A percentile compares a stretch with the other conserved stretches of the same genome.
These are phyloP conservation scores for Trametes coccinea DNA, from an alignment of 768 basidiomycete species.

Conservation along the genomic window DNA sequence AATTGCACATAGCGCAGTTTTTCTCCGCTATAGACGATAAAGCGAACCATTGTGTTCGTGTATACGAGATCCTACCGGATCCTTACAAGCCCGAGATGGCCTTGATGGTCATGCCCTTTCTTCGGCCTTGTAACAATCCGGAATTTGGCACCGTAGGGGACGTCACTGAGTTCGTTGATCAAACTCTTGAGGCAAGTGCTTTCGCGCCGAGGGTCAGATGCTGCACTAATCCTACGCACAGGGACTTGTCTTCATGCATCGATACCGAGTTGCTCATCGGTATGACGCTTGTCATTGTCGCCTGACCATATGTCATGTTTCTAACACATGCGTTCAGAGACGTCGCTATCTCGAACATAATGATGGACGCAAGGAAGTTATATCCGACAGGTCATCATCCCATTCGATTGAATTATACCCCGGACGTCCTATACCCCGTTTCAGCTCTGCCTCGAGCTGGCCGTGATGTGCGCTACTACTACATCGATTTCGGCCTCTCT, in stretches of 20 bases:
- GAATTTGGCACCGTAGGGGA: not conserved
- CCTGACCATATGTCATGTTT: too few species aligned
- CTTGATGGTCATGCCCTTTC: constrained; percentile 26
- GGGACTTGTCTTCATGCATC: not conserved
- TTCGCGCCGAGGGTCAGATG: too few species aligned
- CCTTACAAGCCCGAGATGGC: constrained; percentile 6
- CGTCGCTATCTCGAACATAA: not conserved
- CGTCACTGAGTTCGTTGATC: not conserved
- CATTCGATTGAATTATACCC: not conserved
- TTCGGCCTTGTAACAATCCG: not conserved
- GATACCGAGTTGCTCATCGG: not conserved
- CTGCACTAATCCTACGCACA: not conserved
- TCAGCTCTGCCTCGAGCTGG: not conserved
- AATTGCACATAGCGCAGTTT: constrained; percentile 16
- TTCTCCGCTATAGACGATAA: constrained; percentile 13
- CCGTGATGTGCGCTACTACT: not conserved
- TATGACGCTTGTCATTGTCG: not conserved
- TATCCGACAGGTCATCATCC: not conserved
- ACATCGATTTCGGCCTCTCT: not conserved
- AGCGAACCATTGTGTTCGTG: constrained; percentile 29
- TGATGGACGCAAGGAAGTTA: not conserved
- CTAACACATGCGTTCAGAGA: not conserved
- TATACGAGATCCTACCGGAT: constrained; percentile 25
- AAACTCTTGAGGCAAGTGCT: not conserved
- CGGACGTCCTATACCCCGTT: not conserved